Evolutionary conservation across 2,329 filamentous ascomycete genomes (phyloP), one percentile per base, ranked within the genome.

Genomic region (Basipetospora chlamydospora): DNA sequence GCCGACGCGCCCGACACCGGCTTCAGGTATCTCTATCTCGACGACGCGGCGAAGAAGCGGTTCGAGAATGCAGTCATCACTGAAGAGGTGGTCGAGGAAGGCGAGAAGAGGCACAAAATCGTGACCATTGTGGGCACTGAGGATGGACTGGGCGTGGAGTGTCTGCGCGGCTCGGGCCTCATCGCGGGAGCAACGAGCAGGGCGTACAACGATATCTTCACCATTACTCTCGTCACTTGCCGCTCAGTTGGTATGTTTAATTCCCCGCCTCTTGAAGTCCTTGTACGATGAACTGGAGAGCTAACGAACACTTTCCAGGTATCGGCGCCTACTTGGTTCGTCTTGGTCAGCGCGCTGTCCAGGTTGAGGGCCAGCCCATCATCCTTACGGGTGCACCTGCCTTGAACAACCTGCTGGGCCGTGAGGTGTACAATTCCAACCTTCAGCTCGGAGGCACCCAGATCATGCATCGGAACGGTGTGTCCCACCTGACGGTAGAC

Each of bases 391-490:
- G 90, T 73, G 90, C 90, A 33, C 84, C 85, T 45, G 90, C 90
- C 41, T 80, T 98, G 58, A 98, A 98, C 76, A 98, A 96, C 66
- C 70, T 98, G 50, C 77, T 98, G 42, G 90, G 90, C 52, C 86
- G 92, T 48, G 90, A 98, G 61, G 88, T 98, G 21, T 98, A 98
- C 67, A 95, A 90, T 17, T 96, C 90, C 42, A 98, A 98, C 72
- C 64, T 98, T 54, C 90, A 98, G 68, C 84, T 98, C 46, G 90
- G 90, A 77, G 90, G 90, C 49, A 98, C 90, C n/a, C 90, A 98
- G 63, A 98, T 98, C 72, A 98, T 98, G 90, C 96, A 98, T 76
- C 87, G 84, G 66, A 98, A 98, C 58, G 90, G 90, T 75, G 90
- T 98, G 28, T 96, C 90, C 16, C 90, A 98, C 67, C 88, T 96